These are phyloP conservation scores for Dioszegia crocea DNA, from an alignment of 768 basidiomycete species.

Conservation along the genomic window DNA sequence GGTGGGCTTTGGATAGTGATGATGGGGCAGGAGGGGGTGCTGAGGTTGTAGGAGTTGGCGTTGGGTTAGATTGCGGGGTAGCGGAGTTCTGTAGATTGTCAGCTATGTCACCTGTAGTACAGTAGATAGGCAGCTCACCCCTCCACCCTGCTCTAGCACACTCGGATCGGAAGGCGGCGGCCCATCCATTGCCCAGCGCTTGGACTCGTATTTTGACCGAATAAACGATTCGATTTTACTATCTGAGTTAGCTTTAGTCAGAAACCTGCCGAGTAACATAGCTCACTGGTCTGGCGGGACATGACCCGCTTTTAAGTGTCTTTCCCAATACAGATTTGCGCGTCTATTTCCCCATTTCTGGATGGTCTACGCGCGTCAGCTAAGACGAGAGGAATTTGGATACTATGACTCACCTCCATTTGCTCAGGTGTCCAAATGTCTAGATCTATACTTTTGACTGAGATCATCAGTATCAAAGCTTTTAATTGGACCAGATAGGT, in stretches of 20 bases:
- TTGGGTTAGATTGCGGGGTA: constrained; percentile 22
- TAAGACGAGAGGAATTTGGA: neutral
- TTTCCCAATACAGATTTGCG: constrained; percentile 96
- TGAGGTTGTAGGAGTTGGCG: constrained; percentile 26
- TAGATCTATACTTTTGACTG: constrained; percentile 91
- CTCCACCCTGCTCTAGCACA: constrained; percentile 58
- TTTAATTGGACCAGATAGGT: neutral
- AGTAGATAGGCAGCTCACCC: neutral
- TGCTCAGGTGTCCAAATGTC: constrained; percentile 98
- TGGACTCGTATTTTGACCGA: constrained; percentile 90
- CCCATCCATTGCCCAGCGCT: constrained; percentile 89
- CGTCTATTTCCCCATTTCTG: constrained; percentile 91
- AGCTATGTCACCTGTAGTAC: neutral
- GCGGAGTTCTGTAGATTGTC: constrained; percentile 4
- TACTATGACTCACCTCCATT: constrained; percentile 66
- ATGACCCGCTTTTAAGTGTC: constrained; percentile 86
- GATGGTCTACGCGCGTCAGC: constrained; percentile 52
- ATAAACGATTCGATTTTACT: constrained; percentile 99
- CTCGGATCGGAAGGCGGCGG: constrained; percentile 78
- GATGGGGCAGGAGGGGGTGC: constrained; percentile 28
- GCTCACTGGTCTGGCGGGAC: constrained; percentile 88
- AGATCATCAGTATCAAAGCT: neutral
- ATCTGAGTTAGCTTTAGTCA: neutral
- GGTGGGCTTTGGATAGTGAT: constrained; percentile 27
- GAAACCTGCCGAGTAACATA: neutral